A percentile compares a stretch with the other conserved stretches of the same genome.
Conservation (phyloP, 23 red algal species). For the Gracilaria gracilis region DNA sequence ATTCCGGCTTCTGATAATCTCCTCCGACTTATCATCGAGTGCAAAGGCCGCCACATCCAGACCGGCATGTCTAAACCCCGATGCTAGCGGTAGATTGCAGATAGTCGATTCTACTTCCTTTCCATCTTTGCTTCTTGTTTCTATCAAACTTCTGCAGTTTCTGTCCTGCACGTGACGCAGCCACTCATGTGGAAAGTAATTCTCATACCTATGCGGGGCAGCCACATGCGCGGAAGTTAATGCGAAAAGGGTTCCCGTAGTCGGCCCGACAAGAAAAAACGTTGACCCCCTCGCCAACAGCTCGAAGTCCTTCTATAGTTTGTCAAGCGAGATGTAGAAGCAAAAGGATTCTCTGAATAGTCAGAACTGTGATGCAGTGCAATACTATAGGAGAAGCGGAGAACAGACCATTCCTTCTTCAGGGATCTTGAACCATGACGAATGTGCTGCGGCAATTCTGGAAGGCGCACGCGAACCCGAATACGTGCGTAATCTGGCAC, state of each 20-base stretch:
- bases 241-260: slow-evolving; percentile 50
- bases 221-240: slow-evolving; percentile 91
- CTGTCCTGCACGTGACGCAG: slow-evolving; percentile 73
- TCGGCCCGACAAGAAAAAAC: slow-evolving; percentile 54
- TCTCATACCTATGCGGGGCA: slow-evolving; percentile 80
- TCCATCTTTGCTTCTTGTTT: slow-evolving; percentile 56
- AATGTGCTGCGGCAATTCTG: slow-evolving; percentile 57
- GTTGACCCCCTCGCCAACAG: slow-evolving; percentile 58
- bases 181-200: slow-evolving; percentile 90
- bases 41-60: slow-evolving; percentile 84
- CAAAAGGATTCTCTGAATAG: background rate
- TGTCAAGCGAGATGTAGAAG: background rate
- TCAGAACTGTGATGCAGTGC: background rate
- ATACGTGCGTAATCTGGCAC: background rate
- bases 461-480: background rate
- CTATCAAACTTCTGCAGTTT: slow-evolving; percentile 69
- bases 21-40: slow-evolving; percentile 28
- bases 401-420: slow-evolving; percentile 67
- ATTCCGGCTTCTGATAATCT: background rate
- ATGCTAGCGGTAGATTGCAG: background rate
- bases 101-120: slow-evolving; percentile 37
- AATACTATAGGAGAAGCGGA: too few species aligned
- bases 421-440: slow-evolving; percentile 69
- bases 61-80: slow-evolving; percentile 64
- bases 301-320: slow-evolving; percentile 51